Percentiles rank a stretch among this genome's conserved stretches.
phyloP scores from a whole-genome alignment of 257 asterid genomes.

The Scutellaria galericulata region DNA sequence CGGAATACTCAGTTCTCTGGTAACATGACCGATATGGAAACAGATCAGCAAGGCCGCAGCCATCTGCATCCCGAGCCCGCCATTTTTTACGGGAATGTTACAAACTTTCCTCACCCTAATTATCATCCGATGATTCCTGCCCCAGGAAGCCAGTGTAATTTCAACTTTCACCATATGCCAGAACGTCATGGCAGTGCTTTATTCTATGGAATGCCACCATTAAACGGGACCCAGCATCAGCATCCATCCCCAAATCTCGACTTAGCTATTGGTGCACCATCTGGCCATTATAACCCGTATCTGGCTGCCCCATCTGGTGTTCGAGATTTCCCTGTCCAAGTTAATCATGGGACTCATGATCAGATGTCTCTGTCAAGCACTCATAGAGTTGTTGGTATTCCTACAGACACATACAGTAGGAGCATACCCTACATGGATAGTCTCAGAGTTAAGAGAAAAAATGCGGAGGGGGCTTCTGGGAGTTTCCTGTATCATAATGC shows the following conservation, averaged over 20 bases:
- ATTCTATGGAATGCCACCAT: slow-evolving; percentile 56
- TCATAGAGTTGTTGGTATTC: slow-evolving; percentile 37
- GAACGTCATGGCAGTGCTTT: slow-evolving; percentile 62
- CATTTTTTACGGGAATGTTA: slow-evolving; percentile 54
- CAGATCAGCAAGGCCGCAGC: slow-evolving; percentile 62
- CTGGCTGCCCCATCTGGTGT: slow-evolving; percentile 59
- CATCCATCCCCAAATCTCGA: slow-evolving; percentile 50
- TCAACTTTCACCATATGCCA: slow-evolving; percentile 52
- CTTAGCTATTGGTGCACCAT: slow-evolving; percentile 52
- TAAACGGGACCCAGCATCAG: slow-evolving; percentile 51
- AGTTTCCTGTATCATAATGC: slow-evolving; percentile 41
- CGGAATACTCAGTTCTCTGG: slow-evolving; percentile 54
- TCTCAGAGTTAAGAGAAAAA: slow-evolving; percentile 64
- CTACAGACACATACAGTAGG: slow-evolving; percentile 46
- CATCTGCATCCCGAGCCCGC: slow-evolving; percentile 63
- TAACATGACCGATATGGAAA: slow-evolving; percentile 58
- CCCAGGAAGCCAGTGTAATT: slow-evolving; percentile 47
- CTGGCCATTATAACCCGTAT: slow-evolving; percentile 61
- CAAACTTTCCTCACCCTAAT: slow-evolving; percentile 60
- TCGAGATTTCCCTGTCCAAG: slow-evolving; percentile 58
- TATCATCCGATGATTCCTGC: slow-evolving; percentile 47
- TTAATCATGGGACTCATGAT: slow-evolving; percentile 56
- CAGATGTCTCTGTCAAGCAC: slow-evolving; percentile 43
- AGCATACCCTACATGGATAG: slow-evolving; percentile 53
- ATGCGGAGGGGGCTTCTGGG: slow-evolving; percentile 43